Conservation (phyloP, 2,329 filamentous ascomycete genomes). For the Pseudogymnoascus sp. region DNA sequence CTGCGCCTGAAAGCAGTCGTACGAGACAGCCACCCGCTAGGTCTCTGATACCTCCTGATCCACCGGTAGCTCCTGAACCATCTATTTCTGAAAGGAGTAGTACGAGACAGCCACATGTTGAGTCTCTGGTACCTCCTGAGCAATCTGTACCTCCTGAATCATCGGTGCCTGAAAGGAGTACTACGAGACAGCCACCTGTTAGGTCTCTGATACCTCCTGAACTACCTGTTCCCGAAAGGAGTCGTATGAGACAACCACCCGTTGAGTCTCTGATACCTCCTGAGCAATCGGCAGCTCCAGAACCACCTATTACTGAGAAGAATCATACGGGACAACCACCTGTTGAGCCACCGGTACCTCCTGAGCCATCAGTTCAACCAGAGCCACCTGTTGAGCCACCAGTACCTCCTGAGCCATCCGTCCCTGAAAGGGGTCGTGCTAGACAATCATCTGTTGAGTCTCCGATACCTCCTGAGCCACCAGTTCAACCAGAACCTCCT, state of each 20-base stretch:
- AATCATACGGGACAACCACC: not conserved
- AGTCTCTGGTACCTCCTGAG: too few species aligned
- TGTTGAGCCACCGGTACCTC: not conserved
- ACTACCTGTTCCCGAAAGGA: too few species aligned
- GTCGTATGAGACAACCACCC: too few species aligned
- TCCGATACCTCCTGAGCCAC: too few species aligned
- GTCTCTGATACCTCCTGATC: not conserved
- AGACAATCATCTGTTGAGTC: too few species aligned
- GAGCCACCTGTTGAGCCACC: not conserved
- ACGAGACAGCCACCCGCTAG: not conserved
- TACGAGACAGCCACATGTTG: not conserved
- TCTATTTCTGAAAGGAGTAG: too few species aligned
- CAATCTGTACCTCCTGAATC: not conserved
- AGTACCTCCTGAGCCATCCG: not conserved
- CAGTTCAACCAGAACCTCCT: not conserved
- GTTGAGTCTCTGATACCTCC: not conserved
- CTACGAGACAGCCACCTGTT: not conserved
- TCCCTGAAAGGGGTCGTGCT: not conserved
- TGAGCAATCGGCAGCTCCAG: too few species aligned
- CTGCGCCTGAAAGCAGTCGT: too few species aligned
- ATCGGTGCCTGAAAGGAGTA: too few species aligned
- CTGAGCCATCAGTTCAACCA: not conserved
- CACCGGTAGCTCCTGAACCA: too few species aligned
- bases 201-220: not conserved
- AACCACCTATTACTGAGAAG: too few species aligned